Base-by-base conservation (phyloP, 306 rosid genomes). In the Cicer arietinum region DNA sequence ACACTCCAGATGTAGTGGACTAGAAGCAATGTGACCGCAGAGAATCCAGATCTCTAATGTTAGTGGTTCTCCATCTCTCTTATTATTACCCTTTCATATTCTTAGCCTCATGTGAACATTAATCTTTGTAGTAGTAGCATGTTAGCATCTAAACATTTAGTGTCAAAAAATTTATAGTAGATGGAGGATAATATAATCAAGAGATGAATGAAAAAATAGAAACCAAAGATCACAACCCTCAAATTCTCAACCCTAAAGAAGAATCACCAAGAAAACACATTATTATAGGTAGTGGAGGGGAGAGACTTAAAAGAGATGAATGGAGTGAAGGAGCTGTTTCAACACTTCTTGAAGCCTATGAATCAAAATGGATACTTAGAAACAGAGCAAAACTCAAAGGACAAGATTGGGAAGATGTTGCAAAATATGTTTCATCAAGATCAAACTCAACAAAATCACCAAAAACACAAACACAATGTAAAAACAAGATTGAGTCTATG, bases 241-340 rank as follows among this genome's bases (percentile, higher is more conserved):
- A 35, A 68, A 37, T 25, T 16, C 51, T 20, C 30, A 25, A 25
- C 30, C 30, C 16, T 20, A 84, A 85, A 14, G 84, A 79, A 76
- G 93, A 89, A 58, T 85, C 98, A 6, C 88, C 84, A 8, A 86
- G 82, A 72, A 89, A 86, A 76, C 70, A 77, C 7, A 10, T 18
- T 39, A 43, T 4, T 7, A 30, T 59, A 13, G 30, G 13, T 48
- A 59, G 76, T 20, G 75, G 77, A 13, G 54, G 84, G 30, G 95
- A 90, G 14, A 85, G 97, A 58, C 30, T 92, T 10, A 95, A 95
- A 81, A 84, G 99, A 42, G 99, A 95, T 76, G 99, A 95, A 80
- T 95, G 99, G 98, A 95, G 99, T 77, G 99, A 95, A 85, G 99
- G 99, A 7, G 99, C 98, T 0, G 98, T 95, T 25, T 81, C 96